Percentiles rank a stretch among this genome's conserved stretches.
phyloP scores from a whole-genome alignment of 139 green algal species.

The Chlamydomonas sphaeroides region DNA sequence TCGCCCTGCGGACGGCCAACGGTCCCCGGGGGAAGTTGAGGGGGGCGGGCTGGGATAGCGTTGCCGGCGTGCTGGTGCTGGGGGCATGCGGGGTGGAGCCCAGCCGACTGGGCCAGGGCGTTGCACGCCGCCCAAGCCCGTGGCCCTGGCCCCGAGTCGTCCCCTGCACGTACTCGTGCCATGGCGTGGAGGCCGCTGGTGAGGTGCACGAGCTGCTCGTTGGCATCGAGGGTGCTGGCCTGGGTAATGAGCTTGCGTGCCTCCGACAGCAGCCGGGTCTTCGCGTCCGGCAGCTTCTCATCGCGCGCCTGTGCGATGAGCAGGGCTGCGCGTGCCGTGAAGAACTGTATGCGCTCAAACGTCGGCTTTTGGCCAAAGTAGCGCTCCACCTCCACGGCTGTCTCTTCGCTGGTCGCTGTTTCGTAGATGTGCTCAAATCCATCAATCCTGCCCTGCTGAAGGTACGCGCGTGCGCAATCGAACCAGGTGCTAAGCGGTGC shows the following conservation, averaged over 20 bases:
- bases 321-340: slow-evolving; percentile 75
- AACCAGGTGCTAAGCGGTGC: slow-evolving; percentile 80
- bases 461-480: slow-evolving; percentile 74
- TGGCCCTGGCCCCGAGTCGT: too few species aligned
- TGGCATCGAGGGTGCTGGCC: slow-evolving; percentile 45
- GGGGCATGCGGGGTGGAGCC: too few species aligned
- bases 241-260: slow-evolving; percentile 49
- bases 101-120: too few species aligned
- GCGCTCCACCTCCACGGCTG: slow-evolving; percentile 42
- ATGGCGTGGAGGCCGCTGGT: slow-evolving; percentile 65
- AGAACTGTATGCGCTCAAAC: slow-evolving; percentile 80
- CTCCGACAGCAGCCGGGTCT: slow-evolving; percentile 43
- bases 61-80: too few species aligned
- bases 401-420: slow-evolving; percentile 45
- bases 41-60: not conserved
- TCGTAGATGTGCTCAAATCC: slow-evolving; percentile 50
- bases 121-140: too few species aligned
- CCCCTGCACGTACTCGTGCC: slow-evolving; percentile 66
- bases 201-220: slow-evolving; percentile 78
- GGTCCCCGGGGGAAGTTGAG: too few species aligned
- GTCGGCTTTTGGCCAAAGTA: slow-evolving; percentile 54
- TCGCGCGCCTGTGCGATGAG: slow-evolving; percentile 55
- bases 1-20: not conserved
- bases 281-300: slow-evolving; percentile 47
- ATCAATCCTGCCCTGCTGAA: slow-evolving; percentile 58